Conservation (phyloP, 192 early-diverging fungal genomes). For the Coemansia furcata region DNA sequence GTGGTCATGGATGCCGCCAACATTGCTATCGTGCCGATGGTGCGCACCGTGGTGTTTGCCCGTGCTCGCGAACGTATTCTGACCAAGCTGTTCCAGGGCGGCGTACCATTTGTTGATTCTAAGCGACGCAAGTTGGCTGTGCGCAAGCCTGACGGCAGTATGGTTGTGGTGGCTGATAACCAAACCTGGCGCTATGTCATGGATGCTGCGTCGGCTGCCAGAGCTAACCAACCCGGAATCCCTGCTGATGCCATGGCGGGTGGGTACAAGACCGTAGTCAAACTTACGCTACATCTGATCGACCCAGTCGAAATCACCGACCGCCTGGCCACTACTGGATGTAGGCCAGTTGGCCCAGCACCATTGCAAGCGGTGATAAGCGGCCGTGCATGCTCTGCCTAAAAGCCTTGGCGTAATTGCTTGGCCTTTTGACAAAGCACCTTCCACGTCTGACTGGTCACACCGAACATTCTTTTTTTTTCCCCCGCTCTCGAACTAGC, state of each 20-base stretch:
- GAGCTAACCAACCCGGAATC: not conserved
- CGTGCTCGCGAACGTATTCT: constrained; percentile 47
- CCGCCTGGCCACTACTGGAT: not conserved
- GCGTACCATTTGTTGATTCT: constrained; percentile 36
- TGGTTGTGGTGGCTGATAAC: constrained; percentile 28
- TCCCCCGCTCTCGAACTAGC: not conserved
- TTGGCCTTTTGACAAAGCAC: not conserved
- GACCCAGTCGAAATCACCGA: constrained; percentile 4
- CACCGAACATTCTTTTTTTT: not conserved
- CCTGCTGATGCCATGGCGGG: not conserved
- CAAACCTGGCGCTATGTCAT: constrained; percentile 44
- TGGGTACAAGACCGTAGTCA: constrained; percentile 24
- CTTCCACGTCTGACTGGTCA: not conserved
- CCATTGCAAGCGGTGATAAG: not conserved
- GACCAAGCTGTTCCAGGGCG: constrained; percentile 45
- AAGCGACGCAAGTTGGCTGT: constrained; percentile 35
- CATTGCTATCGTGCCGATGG: constrained; percentile 33
- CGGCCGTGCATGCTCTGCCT: not conserved
- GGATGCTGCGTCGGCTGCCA: constrained; percentile 17
- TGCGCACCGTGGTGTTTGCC: constrained; percentile 47
- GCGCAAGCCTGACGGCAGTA: constrained; percentile 19
- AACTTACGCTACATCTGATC: constrained; percentile 36
- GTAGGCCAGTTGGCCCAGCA: not conserved
- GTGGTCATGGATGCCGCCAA: constrained; percentile 33
- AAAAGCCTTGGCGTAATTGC: not conserved